phyloP scores from a whole-genome alignment of 2,329 filamentous ascomycete genomes.

The Diplodia intermedia region DNA sequence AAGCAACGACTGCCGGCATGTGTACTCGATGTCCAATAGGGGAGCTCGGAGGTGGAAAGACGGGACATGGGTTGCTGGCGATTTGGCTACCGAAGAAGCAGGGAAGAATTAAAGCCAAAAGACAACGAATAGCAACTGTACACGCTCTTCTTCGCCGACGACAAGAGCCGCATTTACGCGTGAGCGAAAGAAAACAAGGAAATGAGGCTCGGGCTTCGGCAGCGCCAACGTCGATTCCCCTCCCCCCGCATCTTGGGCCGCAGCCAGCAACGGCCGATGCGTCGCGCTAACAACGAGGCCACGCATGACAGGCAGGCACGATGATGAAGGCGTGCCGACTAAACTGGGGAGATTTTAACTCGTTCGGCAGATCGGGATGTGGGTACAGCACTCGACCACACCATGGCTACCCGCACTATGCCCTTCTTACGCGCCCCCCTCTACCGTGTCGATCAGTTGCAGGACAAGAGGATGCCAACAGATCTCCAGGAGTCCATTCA shows the following conservation, averaged over 20 bases:
- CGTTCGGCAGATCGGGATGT: not conserved
- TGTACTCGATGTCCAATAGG: not conserved
- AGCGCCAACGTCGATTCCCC: not conserved
- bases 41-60: not conserved
- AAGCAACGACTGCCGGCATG: not conserved
- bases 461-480: not conserved
- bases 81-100: not conserved
- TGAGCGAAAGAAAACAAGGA: not conserved
- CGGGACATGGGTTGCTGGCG: not conserved
- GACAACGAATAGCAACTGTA: not conserved
- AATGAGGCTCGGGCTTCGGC: conserved; percentile 1
- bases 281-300: not conserved
- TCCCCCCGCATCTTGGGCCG: not conserved
- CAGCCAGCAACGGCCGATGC: not conserved
- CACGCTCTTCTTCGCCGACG: not conserved
- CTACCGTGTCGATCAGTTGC: not conserved
- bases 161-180: not conserved
- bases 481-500: not conserved
- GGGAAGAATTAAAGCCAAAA: not conserved
- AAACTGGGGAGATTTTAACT: not conserved
- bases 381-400: not conserved
- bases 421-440: not conserved
- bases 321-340: not conserved
- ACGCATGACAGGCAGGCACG: not conserved
- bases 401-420: not conserved